Base-by-base conservation (phyloP, 2,329 filamentous ascomycete species). In the Dactylellina sp. region DNA sequence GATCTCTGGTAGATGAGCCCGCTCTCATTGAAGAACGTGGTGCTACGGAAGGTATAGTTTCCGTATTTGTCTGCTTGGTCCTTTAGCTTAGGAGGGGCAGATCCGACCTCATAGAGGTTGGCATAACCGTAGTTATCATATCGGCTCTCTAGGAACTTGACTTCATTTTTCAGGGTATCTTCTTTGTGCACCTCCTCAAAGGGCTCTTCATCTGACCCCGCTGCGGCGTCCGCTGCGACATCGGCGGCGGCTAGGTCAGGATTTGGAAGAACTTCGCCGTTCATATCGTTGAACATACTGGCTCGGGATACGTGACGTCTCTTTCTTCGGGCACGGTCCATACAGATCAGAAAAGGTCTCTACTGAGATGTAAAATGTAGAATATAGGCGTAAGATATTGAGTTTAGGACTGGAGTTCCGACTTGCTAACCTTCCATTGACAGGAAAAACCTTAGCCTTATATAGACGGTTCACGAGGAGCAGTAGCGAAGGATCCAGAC, bases 71-170 rank as follows among this genome's bases (percentile, higher is more conserved):
- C 80, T 59, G 76, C 77, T 64, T 78, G 78, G 9, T 79, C 61
- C 20, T 78, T 79, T 2, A 76, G 9, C 37, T 68, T 68, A 24
- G 79, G 32, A 76, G 76, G 44, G 75, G 77, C 40, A 77, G 79
- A 37, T 76, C 80, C 50, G 12, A 79, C 79, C 68, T 81, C 80
- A 25, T 76, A 74, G 50, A 80, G 77, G 46, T 78, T 79, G 7
- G 62, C 62, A 16, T 76, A 76, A 4, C 78, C 78, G 63, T 79
- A 78, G 37, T 76, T 77, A 50, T 79, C 80, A 62, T 77, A 79
- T 20, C 78, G 79, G 50, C 77, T 79, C 50, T 81, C 80, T 14
- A 81, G 78, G 52, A 81, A 78, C 68, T 80, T 80, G 60, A 81
- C 59, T 44, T 47, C 56, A n/a, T 62, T 71, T 28, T 74, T 42